phyloP scores from a whole-genome alignment of 805 yeast species.

The Yamadazyma nakazawae region DNA sequence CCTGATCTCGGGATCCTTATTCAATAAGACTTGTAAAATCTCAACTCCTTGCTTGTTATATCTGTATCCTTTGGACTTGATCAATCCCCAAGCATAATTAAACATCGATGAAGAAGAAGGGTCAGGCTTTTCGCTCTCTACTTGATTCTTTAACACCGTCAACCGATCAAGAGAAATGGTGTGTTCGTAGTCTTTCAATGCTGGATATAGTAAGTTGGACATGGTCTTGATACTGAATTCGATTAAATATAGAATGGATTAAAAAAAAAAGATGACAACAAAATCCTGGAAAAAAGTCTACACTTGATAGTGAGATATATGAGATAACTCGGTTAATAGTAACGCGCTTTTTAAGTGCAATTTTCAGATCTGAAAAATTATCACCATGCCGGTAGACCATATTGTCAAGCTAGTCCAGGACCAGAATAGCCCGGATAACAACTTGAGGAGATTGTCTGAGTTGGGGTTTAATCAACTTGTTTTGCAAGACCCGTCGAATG shows the following conservation, averaged over 20 bases:
- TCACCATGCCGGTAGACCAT: not conserved
- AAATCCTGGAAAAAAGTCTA: too few species aligned
- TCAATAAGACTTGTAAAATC: slow-evolving; percentile 65
- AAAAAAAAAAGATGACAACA: not conserved
- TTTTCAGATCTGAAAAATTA: not conserved
- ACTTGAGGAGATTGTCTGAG: slow-evolving; percentile 52
- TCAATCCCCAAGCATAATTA: slow-evolving; percentile 95
- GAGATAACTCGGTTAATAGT: not conserved
- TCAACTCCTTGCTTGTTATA: slow-evolving; percentile 80
- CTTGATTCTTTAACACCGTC: slow-evolving; percentile 71
- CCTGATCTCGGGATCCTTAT: slow-evolving; percentile 76
- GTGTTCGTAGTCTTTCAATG: slow-evolving; percentile 38
- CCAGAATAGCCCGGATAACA: slow-evolving; percentile 49
- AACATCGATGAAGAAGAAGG: slow-evolving; percentile 82
- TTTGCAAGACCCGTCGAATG: slow-evolving; percentile 48
- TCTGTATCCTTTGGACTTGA: slow-evolving; percentile 60
- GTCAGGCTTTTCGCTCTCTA: slow-evolving; percentile 72
- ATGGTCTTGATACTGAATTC: not conserved
- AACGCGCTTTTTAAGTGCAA: slow-evolving; percentile 3
- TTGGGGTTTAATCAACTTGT: slow-evolving; percentile 40
- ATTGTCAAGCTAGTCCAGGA: slow-evolving; percentile 8
- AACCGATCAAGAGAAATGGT: slow-evolving; percentile 75
- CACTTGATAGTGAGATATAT: not conserved
- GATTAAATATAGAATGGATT: not conserved
- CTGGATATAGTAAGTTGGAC: slow-evolving; percentile 27